Base-by-base conservation (phyloP, 257 asterid genomes). In the Solanum medicagineum region DNA sequence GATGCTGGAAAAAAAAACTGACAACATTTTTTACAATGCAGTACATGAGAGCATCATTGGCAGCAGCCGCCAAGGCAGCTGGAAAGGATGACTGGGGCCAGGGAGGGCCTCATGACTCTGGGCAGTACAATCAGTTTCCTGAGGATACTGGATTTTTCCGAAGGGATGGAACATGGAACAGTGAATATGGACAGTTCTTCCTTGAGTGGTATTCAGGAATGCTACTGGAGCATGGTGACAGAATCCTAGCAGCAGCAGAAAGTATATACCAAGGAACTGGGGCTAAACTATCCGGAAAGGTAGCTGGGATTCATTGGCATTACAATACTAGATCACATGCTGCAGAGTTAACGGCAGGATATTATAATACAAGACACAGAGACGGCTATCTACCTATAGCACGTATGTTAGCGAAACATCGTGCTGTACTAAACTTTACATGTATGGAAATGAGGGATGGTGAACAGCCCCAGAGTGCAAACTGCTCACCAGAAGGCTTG, bases 271-370 rank as follows among this genome's bases (percentile, higher is more conserved):
- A 87, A 88, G 96, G 94, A 73, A 92, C 91, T 5, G 96, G 98
- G 32, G 95, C 92, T 85, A 93, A 92, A 83, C 88, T 96, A 49
- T 96, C 99, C 0, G 98, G 96, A 26, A 96, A 96, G 88, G 94
- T 96, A 60, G 98, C 98, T 0, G 99, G 98, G 85, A 94, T 94
- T 81, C 98, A 96, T 84, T 95, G 98, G 98, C 98, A 94, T 81
- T 95, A 96, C 87, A 92, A 90, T 56, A 92, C 98, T 36, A 94
- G 98, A 89, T 96, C 99, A 17, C 99, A 95, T 63, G 97, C 98
- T 71, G 91, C 98, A 2, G 98, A 95, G 86, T 86, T 95, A 36
- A 95, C 98, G 44, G 95, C 98, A 68, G 98, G 99, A 45, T 96
- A 96, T 91, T 95, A 94, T 89, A 96, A 94, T 79, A 96, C 98